A percentile compares a stretch with the other conserved stretches of the same genome.
Conservation (phyloP, 768 basidiomycete species). For the Basidioascus undulatus region DNA sequence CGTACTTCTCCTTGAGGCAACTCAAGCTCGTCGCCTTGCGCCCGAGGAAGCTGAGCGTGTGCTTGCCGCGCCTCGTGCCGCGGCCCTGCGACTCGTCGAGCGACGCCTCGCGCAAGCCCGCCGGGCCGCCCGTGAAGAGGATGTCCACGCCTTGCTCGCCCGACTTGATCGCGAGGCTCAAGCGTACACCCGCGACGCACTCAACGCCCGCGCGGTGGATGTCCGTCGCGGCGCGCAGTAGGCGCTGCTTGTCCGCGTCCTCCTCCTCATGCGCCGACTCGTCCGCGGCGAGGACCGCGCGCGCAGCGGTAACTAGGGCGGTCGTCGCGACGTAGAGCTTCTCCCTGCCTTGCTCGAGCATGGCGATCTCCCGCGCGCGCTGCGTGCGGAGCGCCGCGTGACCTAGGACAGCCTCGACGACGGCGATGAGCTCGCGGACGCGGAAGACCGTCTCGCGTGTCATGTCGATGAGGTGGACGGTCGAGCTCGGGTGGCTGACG, state of each 20-base stretch:
- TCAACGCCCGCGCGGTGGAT: conserved; percentile 72
- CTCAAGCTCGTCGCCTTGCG: conserved; percentile 18
- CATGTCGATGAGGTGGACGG: conserved; percentile 79
- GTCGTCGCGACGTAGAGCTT: conserved; percentile 63
- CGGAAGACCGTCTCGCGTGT: conserved; percentile 85
- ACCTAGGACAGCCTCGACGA: conserved; percentile 67
- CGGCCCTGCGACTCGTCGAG: conserved; percentile 10
- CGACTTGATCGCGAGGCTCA: conserved; percentile 32
- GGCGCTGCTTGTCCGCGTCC: conserved; percentile 52
- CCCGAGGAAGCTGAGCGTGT: conserved; percentile 19
- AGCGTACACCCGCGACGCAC: conserved; percentile 63
- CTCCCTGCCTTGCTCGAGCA: conserved; percentile 47
- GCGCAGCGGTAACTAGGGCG: conserved; percentile 65
- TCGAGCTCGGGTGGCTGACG: conserved; percentile 64
- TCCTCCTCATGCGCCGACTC: conserved; percentile 28
- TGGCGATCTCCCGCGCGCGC: conserved; percentile 30
- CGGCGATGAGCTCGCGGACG: conserved; percentile 69
- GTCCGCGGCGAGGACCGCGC: conserved; percentile 30
- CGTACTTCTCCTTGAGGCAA: conserved; percentile 13
- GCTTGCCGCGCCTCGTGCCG: conserved; percentile 10
- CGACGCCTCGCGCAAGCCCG: conserved; percentile 4
- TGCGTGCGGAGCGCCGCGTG: conserved; percentile 34
- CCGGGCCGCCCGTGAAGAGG: background rate
- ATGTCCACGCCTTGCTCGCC: background rate
- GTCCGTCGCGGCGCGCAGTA: conserved; percentile 66